Conservation (phyloP, 192 early-diverging fungal genomes). For the Dimargaris verticillata region DNA sequence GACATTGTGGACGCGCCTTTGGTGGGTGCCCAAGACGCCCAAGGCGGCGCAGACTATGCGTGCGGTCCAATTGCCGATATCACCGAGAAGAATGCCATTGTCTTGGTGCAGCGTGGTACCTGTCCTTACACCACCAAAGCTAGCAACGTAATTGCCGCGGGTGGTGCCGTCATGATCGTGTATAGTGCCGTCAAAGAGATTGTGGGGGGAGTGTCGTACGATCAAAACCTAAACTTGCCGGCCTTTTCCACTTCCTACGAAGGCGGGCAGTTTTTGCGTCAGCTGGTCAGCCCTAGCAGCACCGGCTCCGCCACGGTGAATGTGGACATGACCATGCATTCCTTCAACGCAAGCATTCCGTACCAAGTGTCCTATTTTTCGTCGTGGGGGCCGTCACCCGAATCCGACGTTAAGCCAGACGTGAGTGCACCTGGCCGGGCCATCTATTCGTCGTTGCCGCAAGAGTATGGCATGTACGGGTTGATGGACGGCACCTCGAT, state of each 20-base stretch:
- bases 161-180: conserved; percentile 27
- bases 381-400: conserved; percentile 34
- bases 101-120: too few species aligned
- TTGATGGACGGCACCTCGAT: conserved; percentile 37
- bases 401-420: conserved; percentile 31
- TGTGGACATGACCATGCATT: background rate
- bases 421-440: conserved; percentile 31
- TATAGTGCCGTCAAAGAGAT: conserved; percentile 26
- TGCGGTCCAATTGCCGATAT: too few species aligned
- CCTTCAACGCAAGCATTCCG: background rate
- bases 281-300: background rate
- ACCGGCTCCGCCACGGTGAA: background rate
- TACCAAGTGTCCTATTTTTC: conserved; percentile 18
- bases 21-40: too few species aligned
- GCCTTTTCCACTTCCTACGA: conserved; percentile 25
- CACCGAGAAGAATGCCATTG: too few species aligned
- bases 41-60: too few species aligned
- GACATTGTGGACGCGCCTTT: too few species aligned
- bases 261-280: conserved; percentile 15
- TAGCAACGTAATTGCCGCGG: background rate
- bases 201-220: conserved; percentile 13
- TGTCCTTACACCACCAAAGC: background rate
- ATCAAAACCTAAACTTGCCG: conserved; percentile 18
- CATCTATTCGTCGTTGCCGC: conserved; percentile 35
- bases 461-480: conserved; percentile 24